phyloP scores from a whole-genome alignment of 176 grass and related monocot species.

The Pharus latifolius region DNA sequence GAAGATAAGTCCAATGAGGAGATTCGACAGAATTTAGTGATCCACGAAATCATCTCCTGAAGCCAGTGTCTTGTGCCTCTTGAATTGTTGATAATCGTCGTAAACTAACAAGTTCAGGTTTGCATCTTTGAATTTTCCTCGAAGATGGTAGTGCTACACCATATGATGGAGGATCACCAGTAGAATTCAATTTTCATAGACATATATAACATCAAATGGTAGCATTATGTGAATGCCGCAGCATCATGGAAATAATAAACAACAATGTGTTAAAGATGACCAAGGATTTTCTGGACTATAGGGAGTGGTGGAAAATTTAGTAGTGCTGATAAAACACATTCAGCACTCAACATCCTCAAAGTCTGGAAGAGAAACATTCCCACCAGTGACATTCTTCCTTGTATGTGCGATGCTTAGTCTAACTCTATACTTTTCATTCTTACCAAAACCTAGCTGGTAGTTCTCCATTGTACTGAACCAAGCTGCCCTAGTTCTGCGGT shows the following conservation, averaged over 20 bases:
- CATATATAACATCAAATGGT: neutral
- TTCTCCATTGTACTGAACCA: neutral
- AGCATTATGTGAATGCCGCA: conserved; percentile 1
- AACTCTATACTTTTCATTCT: neutral
- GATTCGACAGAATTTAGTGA: conserved; percentile 3
- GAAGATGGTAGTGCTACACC: neutral
- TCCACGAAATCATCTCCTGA: neutral
- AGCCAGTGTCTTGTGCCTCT: neutral
- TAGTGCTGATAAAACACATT: neutral
- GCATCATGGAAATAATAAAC: neutral
- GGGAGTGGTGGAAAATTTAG: neutral
- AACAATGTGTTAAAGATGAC: neutral
- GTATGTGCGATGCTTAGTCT: neutral
- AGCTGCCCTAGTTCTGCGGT: neutral
- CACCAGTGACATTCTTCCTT: neutral
- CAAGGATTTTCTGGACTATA: neutral
- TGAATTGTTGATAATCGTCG: neutral
- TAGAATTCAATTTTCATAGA: neutral
- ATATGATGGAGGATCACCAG: neutral
- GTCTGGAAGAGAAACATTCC: neutral
- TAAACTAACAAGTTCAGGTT: neutral
- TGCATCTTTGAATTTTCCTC: neutral
- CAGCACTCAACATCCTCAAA: neutral
- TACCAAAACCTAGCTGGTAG: neutral
- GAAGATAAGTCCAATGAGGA: neutral